A percentile compares a stretch with the other conserved stretches of the same genome.
Evolutionary conservation across 2,329 filamentous ascomycete species (phyloP).

Genomic region (Aspergillus sp.): DNA sequence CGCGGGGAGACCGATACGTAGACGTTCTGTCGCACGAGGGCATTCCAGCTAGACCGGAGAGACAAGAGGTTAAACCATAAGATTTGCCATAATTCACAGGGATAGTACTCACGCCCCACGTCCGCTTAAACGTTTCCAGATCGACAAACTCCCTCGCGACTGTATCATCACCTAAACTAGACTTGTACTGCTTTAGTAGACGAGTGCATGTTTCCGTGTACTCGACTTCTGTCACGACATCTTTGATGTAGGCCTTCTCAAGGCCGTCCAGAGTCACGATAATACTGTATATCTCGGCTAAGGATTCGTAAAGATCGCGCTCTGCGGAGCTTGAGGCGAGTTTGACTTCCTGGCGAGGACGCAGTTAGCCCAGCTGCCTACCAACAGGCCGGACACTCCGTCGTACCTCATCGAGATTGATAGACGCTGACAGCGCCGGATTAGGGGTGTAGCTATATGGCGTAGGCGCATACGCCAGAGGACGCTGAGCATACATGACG

Average conservation of each 20-base stretch:
- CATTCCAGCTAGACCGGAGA: constrained; percentile 73
- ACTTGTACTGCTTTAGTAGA: constrained; percentile 94
- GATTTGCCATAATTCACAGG: background rate
- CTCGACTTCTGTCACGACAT: constrained; percentile 85
- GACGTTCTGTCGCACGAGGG: constrained; percentile 85
- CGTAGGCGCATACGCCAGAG: constrained; percentile 80
- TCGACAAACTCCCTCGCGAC: constrained; percentile 88
- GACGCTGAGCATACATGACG: constrained; percentile 49
- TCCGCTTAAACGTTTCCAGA: constrained; percentile 83
- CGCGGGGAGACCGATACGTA: constrained; percentile 88
- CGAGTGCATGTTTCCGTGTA: constrained; percentile 97
- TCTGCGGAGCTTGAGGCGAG: constrained; percentile 82
- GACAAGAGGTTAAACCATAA: background rate
- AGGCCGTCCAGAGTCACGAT: constrained; percentile 93
- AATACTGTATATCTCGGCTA: constrained; percentile 97
- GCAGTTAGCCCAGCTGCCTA: constrained; percentile 21
- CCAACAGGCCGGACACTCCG: constrained; percentile 5
- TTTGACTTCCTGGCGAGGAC: constrained; percentile 74
- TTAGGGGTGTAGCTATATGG: constrained; percentile 91
- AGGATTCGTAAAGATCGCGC: constrained; percentile 89
- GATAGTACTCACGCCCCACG: constrained; percentile 74
- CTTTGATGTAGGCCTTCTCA: constrained; percentile 94
- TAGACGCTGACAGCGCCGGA: constrained; percentile 77
- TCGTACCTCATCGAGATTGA: constrained; percentile 85
- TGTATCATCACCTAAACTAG: constrained; percentile 82